Base-by-base conservation (phyloP, 2,329 filamentous ascomycete genomes). In the Diplodia seriata region DNA sequence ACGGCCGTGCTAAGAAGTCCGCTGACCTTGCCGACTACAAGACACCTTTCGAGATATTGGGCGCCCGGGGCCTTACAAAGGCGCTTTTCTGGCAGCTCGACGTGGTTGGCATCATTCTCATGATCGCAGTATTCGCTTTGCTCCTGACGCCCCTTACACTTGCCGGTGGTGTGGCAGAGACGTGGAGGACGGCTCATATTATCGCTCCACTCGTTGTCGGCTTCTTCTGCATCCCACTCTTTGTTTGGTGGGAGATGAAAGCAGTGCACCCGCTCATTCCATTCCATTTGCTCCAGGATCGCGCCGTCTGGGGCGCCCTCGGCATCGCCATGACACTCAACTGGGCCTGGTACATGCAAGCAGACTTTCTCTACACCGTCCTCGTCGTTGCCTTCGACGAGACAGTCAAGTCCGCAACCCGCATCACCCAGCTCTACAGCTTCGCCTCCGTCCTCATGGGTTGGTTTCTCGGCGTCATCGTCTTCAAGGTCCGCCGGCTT, bases 361-460 rank as follows among this genome's bases (percentile, higher is more conserved):
- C 85, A 26, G 85, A 89, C 73, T 90, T 85, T 75, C 82, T 91
- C 2, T 90, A 85, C 77, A 88, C 88, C 0, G 84, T 90, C 1
- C 83, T 90, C 1, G 75, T 85, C 12, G 85, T 90, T 20, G 84
- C 83, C 43, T 90, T 90, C 72, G 81, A 88, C 74, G 87, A 89
- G 70, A 84, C 81, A 62, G 75, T 86, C 70, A 80, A 79, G 61
- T 80, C 80, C 9, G 88, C 89, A 2, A 89, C 86, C 0, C 85
- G 88, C 18, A 84, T 90, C 69, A 79, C 81, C 0, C 86, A 85
- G 0, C 81, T 90, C 1, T 91, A 90, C 81, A 84, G 80, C 69
- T 85, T 85, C 72, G 72, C 78, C 61, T 88, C 86, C 26, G 86
- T 89, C 68, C 80, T 90, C 65, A 81, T 84, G 1, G 88, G 88